Conservation (phyloP, 495 filamentous ascomycete species). For the Penicillium atrosanguineum region DNA sequence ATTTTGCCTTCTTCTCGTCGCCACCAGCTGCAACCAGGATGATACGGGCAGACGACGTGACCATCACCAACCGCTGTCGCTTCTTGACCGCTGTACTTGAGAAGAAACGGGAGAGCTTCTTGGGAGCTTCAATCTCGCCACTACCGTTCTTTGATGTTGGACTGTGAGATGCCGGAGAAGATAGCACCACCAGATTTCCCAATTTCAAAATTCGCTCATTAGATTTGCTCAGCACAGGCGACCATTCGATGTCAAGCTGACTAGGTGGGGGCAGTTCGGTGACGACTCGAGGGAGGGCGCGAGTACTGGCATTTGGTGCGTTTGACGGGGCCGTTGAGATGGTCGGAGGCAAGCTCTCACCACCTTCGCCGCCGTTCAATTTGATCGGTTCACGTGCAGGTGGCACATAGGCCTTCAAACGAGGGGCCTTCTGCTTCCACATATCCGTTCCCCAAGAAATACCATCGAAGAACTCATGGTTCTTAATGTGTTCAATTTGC, state of each 20-base stretch:
- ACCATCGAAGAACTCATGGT: constrained; percentile 95
- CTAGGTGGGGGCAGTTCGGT: constrained; percentile 94
- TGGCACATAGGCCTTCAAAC: constrained; percentile 81
- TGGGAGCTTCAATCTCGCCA: constrained; percentile 60
- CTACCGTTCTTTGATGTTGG: constrained; percentile 64
- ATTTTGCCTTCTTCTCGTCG: constrained; percentile 92
- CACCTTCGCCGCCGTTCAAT: constrained; percentile 59
- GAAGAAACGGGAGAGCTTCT: constrained; percentile 90
- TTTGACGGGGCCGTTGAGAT: constrained; percentile 49
- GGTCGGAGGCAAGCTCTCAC: constrained; percentile 46
- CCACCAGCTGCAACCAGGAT: constrained; percentile 90
- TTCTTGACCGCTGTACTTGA: constrained; percentile 88
- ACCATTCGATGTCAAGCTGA: constrained; percentile 99
- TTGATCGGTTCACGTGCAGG: constrained; percentile 80
- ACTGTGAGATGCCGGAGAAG: constrained; percentile 65
- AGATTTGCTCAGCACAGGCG: constrained; percentile 82
- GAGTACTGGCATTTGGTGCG: constrained; percentile 36
- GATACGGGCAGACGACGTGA: constrained; percentile 86
- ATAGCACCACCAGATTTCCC: constrained; percentile 81
- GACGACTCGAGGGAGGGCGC: constrained; percentile 76
- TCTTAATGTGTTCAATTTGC: constrained; percentile 96
- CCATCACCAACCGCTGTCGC: constrained; percentile 88
- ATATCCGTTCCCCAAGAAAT: constrained; percentile 79
- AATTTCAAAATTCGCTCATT: constrained; percentile 96
- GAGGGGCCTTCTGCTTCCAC: constrained; percentile 90